Base-by-base conservation (phyloP, 1,284 basidiomycete species). In the Boletus holoroseus region DNA sequence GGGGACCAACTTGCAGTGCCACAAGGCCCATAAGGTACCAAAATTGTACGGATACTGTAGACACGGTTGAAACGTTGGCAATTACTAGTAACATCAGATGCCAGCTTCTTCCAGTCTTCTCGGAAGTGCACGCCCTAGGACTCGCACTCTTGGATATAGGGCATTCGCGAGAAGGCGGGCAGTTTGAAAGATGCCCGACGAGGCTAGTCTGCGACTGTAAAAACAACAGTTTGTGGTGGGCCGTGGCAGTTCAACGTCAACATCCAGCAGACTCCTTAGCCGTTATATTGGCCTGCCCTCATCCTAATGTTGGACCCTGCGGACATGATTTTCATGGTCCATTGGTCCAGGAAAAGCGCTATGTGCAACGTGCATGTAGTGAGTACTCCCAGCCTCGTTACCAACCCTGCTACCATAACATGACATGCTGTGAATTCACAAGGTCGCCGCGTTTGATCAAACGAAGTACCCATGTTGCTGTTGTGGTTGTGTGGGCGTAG, bases 401-500 rank as follows among this genome's bases (percentile, higher is more conserved):
- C 47, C 12, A 27, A 36, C 47, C 45, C 38, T 40, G 8, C 12
- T 22, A 8, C 34, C 13, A 22, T 16, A n/a, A 26, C 24, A 16
- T 18, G 15, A 47, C 40, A 42, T 44, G 42, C 22, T 35, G 48
- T 44, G 41, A 38, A 41, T 49, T 47, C 51, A 58, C 55, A 32
- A 56, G 58, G 30, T 57, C 31, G 31, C 62, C 56, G 61, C 32
- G 40, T 51, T 49, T 22, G n/a, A 56, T 61, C 51, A 45, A 49
- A 40, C 31, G 46, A 22, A 34, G 41, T 15, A 36, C 37, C 22
- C 53, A 24, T 40, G 28, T 22, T 37, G 28, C 20, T 5, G 18
- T 43, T 31, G 32, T 48, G 35, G 40, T 37, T 31, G 5, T 24
- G 31, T 38, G 46, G 40, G 32, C 49, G 47, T 35, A 20, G 47